Base-by-base conservation (phyloP, 1,284 basidiomycete genomes). In the Malassezia vespertilionis region DNA sequence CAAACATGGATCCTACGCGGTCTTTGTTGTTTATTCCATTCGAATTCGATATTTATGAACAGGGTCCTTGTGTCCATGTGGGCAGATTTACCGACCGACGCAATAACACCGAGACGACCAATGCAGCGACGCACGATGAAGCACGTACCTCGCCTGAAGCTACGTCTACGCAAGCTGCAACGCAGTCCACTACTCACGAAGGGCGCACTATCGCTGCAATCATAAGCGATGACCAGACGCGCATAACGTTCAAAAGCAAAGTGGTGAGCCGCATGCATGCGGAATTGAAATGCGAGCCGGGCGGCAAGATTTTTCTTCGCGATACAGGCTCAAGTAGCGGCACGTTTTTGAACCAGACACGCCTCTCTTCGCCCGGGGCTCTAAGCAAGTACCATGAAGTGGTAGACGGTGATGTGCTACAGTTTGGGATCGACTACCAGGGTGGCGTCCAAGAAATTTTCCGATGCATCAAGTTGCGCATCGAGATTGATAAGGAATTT, bases 401-500 rank as follows among this genome's bases (percentile, higher is more conserved):
- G 63, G 86, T 84, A 72, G 91, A 96, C 56, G 91, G 91, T 1
- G 91, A 97, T 72, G 79, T 96, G 14, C 74, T 97, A 6, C 91
- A 97, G 73, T 80, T 96, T 1, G 91, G 91, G 1, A 89, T 97
- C 24, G 93, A 97, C 71, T 97, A 95, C 72, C 91, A 96, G 72
- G 91, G 91, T 22, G 93, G 91, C 0, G 81, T 85, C 4, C 90
- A 97, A 74, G 90, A 96, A 72, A 88, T 95, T 53, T 97, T 93
- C 73, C 86, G 95, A 73, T 89, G 86, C 57, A 88, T 97, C 54
- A 96, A 95, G 78, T 93, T 97, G 72, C 79, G 87, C 52, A 79
- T 97, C 46, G 91, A 97, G 74, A 58, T 78, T 17, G 75, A 89
- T 36, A 80, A 73, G 22, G 76, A 86, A 0, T 95, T 88, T 87